These are phyloP conservation scores for Ottelia alismoides DNA, from an alignment of 106 monocot genomes.

Conservation along the genomic window DNA sequence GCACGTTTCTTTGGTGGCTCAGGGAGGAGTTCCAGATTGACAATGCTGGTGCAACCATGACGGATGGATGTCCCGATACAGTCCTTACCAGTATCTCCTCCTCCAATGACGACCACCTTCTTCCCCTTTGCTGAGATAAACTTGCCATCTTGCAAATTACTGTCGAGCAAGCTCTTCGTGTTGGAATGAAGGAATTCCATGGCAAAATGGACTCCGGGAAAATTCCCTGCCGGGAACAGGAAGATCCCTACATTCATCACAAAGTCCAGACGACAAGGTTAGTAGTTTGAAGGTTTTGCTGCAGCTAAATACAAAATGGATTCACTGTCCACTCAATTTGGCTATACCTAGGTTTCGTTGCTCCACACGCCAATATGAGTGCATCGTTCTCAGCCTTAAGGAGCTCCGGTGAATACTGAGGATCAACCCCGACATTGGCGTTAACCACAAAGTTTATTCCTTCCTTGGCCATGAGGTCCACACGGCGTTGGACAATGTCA, in stretches of 20 bases:
- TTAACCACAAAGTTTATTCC: constrained; percentile 85
- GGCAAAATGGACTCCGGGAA: constrained; percentile 80
- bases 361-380: constrained; percentile 82
- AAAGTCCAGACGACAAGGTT: too few species aligned
- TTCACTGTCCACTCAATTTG: too few species aligned
- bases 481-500: constrained; percentile 85
- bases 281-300: too few species aligned
- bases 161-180: constrained; percentile 95
- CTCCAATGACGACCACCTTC: constrained; percentile 95
- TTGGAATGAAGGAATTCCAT: constrained; percentile 98
- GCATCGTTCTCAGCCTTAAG: constrained; percentile 68
- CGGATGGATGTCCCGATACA: constrained; percentile 95
- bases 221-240: constrained; percentile 75
- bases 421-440: constrained; percentile 83
- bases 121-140: constrained; percentile 91
- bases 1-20: constrained; percentile 74
- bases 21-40: constrained; percentile 86
- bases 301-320: too few species aligned
- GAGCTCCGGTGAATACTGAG: constrained; percentile 40
- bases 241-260: constrained; percentile 86
- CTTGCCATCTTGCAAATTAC: constrained; percentile 70
- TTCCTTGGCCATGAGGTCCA: constrained; percentile 78
- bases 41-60: constrained; percentile 68
- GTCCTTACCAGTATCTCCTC: constrained; percentile 96
- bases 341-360: constrained; percentile 77